Evolutionary conservation across 2,329 filamentous ascomycete genomes (phyloP), one percentile per base, ranked within the genome.

Genomic region (Ustulina deusta): DNA sequence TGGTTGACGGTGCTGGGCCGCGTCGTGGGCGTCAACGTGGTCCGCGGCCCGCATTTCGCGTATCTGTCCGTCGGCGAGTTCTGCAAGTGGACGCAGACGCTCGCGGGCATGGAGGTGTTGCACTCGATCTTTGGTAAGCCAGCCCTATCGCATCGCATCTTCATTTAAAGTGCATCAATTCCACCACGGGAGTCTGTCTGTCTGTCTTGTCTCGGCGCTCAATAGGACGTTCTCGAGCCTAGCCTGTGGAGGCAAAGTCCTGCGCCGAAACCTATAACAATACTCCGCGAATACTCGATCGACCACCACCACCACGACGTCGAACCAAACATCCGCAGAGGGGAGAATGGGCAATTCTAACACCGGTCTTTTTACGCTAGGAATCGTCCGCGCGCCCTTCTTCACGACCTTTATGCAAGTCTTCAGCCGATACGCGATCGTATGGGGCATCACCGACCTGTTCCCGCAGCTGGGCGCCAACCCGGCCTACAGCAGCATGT

Each of bases 341-440:
- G 55, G 44, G 4, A 20, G 46, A 3, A 27, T 6, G 32, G n/a
- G 66, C 20, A 34, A 56, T 9, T 32, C 71, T 73, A 60, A 73
- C 64, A 4, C 11, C 11, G 17, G 13, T 51, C 9, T 22, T 36
- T 20, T 25, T 25, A 34, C n/a, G n/a, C 40, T 61, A 94, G 93
- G 93, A 65, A 79, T 98, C 76, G 95, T 99, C 60, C 90, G 95
- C 75, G 91, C 95, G 1, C 94, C 95, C 1, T 80, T 97, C 74
- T 74, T 91, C 74, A 98, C 96, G 5, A 98, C 96, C 6, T 80
- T 88, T 42, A 94, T 97, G 90, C 96, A 99, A 81, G 94, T 98
- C 70, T 87, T 92, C 25, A 93, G 90, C 65, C 93, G 96, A 60
- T 88, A 97, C 75, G 87, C 97, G 71, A 90, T 98, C 72, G 92